phyloP scores from a whole-genome alignment of 2,329 filamentous ascomycete species.

The Calonectria multiphialidica region DNA sequence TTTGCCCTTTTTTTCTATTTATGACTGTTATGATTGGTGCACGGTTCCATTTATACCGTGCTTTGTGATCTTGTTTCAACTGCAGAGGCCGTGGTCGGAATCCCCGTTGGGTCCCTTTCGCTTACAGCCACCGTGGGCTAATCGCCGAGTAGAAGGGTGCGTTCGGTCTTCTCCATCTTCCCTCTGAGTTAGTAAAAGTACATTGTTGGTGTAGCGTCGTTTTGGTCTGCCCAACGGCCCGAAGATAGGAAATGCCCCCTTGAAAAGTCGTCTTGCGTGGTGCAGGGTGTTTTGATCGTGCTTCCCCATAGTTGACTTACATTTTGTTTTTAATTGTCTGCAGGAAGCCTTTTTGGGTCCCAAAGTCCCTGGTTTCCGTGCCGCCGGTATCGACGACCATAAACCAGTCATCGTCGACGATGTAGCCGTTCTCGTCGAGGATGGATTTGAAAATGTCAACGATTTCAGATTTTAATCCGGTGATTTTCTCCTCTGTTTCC shows the following conservation, averaged over 20 bases:
- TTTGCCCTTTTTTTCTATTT: no score
- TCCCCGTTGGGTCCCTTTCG: no score
- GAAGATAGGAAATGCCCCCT: not conserved
- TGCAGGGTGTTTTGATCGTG: no score
- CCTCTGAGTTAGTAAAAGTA: not conserved
- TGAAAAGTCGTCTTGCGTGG: not conserved
- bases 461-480: not conserved
- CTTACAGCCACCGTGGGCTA: no score
- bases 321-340: not conserved
- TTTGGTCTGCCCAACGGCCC: not conserved
- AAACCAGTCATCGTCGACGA: constrained; percentile 4
- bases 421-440: not conserved
- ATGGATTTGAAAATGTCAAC: not conserved
- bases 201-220: not conserved
- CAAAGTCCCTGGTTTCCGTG: not conserved
- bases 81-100: no score
- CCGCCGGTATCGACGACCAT: not conserved
- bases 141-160: no score
- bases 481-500: not conserved
- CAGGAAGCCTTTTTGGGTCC: not conserved
- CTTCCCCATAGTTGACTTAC: not conserved
- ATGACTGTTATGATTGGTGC: no score
- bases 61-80: no score
- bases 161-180: no score
- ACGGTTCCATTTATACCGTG: no score